Percentiles rank a stretch among this genome's conserved stretches.
phyloP scores from a whole-genome alignment of 163 green algal species.

The Chloromonas sp. region DNA sequence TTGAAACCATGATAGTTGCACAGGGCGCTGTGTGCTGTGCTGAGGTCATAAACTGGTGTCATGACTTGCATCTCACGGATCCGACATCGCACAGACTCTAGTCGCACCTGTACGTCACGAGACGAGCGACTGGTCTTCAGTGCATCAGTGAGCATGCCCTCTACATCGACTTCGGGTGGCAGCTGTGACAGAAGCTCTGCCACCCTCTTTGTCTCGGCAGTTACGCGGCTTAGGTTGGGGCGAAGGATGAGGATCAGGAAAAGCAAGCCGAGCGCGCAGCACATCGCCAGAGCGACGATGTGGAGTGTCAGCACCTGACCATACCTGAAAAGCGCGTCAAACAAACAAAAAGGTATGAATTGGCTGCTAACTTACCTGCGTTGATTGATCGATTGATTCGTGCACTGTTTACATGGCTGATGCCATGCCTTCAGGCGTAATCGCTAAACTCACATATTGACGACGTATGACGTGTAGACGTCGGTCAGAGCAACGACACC shows the following conservation, averaged over 20 bases:
- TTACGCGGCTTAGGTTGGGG: constrained; percentile 21
- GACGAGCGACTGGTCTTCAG: background rate
- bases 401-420: too few relatives aligned
- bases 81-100: background rate
- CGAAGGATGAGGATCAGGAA: constrained; percentile 30
- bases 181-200: constrained; percentile 41
- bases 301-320: constrained; percentile 13
- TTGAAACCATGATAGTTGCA: too few relatives aligned
- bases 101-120: background rate
- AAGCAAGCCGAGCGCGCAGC: constrained; percentile 5
- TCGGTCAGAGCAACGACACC: background rate
- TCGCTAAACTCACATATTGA: too few relatives aligned
- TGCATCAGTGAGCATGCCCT: constrained; percentile 33
- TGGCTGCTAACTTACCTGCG: too few relatives aligned
- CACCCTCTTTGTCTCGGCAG: constrained; percentile 30
- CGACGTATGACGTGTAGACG: background rate
- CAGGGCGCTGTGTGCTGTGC: background rate
- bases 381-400: too few relatives aligned
- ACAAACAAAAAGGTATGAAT: too few relatives aligned
- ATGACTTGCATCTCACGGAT: too few relatives aligned
- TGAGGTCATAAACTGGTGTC: too few relatives aligned
- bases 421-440: too few relatives aligned
- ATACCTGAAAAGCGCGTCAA: constrained; percentile 11
- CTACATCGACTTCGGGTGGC: constrained; percentile 38
- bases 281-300: constrained; percentile 10